Percentiles rank a stretch among this genome's conserved stretches.
phyloP scores from a whole-genome alignment of 768 basidiomycete species.

The Lentinus tigrinus region DNA sequence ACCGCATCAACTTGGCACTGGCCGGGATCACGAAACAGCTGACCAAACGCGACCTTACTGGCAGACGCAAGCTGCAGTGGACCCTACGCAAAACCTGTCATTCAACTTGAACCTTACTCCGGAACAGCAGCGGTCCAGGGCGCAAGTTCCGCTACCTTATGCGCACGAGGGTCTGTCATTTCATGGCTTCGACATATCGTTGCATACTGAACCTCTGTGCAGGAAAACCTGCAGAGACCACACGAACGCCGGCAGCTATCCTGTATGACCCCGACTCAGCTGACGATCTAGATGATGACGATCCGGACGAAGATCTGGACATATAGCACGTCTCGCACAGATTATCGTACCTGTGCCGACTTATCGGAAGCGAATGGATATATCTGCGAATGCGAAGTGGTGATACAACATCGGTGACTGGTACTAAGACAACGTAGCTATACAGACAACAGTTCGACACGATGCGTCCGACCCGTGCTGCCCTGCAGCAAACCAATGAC shows the following conservation, averaged over 20 bases:
- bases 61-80: slow-evolving; percentile 34
- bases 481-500: background rate
- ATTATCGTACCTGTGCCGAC: too few species aligned
- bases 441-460: background rate
- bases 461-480: too few species aligned
- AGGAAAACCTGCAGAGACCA: slow-evolving; percentile 36
- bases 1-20: background rate
- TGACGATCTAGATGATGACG: slow-evolving; percentile 93
- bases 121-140: slow-evolving; percentile 76
- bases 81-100: slow-evolving; percentile 69
- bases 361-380: background rate
- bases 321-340: too few species aligned
- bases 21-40: background rate
- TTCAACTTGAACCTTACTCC: slow-evolving; percentile 88
- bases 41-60: background rate
- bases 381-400: background rate
- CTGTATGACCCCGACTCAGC: slow-evolving; percentile 91
- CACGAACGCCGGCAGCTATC: slow-evolving; percentile 48
- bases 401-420: background rate
- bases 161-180: slow-evolving; percentile 68
- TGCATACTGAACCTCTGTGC: background rate
- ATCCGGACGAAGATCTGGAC: slow-evolving; percentile 93
- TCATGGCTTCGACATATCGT: background rate
- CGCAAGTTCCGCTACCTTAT: slow-evolving; percentile 87
- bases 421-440: too few species aligned